Evolutionary conservation across 2,329 filamentous ascomycete species (phyloP).

Genomic region (Pseudovirgaria hyperparasitica): DNA sequence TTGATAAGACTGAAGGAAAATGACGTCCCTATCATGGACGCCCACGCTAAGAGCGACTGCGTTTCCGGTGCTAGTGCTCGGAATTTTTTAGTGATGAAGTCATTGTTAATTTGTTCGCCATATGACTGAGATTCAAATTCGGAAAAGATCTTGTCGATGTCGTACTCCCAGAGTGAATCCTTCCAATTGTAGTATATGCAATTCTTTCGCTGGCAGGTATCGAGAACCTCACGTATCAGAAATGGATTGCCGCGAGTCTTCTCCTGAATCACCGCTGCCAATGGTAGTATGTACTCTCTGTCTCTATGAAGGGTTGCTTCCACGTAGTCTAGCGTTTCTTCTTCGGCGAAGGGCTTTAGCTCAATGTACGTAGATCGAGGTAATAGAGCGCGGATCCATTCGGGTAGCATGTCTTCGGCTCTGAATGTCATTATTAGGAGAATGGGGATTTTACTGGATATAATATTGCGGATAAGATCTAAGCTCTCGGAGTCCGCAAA

Average conservation of each 20-base stretch:
- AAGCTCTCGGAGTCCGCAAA: slow-evolving; percentile 81
- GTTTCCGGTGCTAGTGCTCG: slow-evolving; percentile 62
- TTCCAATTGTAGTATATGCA: slow-evolving; percentile 89
- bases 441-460: slow-evolving; percentile 66
- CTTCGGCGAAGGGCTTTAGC: slow-evolving; percentile 62
- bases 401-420: slow-evolving; percentile 25
- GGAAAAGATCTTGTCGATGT: slow-evolving; percentile 73
- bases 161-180: slow-evolving; percentile 69
- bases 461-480: slow-evolving; percentile 70
- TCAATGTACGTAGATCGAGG: slow-evolving; percentile 55
- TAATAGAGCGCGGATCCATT: slow-evolving; percentile 24
- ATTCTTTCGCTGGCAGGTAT: slow-evolving; percentile 71
- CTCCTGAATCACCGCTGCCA: slow-evolving; percentile 77
- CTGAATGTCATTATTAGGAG: slow-evolving; percentile 61
- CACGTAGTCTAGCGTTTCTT: slow-evolving; percentile 73
- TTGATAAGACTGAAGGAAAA: slow-evolving; percentile 78
- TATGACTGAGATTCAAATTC: slow-evolving; percentile 71
- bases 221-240: slow-evolving; percentile 82
- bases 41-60: slow-evolving; percentile 76
- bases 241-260: slow-evolving; percentile 84
- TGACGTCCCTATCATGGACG: slow-evolving; percentile 63
- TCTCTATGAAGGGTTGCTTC: slow-evolving; percentile 64
- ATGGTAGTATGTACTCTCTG: slow-evolving; percentile 57
- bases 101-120: slow-evolving; percentile 66
- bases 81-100: slow-evolving; percentile 68